phyloP scores from a whole-genome alignment of 2,329 filamentous ascomycete genomes.

The Microdochium paspali region DNA sequence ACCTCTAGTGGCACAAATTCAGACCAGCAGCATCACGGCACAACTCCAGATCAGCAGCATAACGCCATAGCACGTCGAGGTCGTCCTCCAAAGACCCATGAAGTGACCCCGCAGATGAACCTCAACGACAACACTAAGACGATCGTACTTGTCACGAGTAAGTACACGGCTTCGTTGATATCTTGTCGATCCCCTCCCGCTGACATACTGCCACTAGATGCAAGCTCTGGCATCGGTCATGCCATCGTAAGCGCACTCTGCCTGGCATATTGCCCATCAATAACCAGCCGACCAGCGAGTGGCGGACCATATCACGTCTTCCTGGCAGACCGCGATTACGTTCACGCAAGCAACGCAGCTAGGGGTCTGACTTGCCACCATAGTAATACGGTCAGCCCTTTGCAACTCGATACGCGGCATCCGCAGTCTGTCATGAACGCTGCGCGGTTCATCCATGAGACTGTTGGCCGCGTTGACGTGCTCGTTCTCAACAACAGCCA shows the following conservation, averaged over 20 bases:
- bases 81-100: background rate
- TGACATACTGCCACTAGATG: constrained; percentile 3
- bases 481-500: constrained; percentile 12
- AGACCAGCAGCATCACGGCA: background rate
- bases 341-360: constrained; percentile 4
- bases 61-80: background rate
- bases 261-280: background rate
- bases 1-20: background rate
- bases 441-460: constrained; percentile 4
- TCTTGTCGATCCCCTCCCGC: background rate
- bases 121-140: constrained; percentile 5
- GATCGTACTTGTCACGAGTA: constrained; percentile 10
- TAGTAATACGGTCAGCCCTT: constrained; percentile 7
- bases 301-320: constrained; percentile 11
- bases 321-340: constrained; percentile 8
- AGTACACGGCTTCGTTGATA: background rate
- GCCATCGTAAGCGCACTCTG: constrained; percentile 8
- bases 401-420: constrained; percentile 10
- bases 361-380: background rate
- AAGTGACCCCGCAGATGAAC: background rate
- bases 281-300: background rate
- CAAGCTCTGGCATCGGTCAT: constrained; percentile 11
- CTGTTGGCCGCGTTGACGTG: constrained; percentile 9
- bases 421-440: constrained; percentile 7
- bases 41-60: background rate